Evolutionary conservation across 768 basidiomycete genomes (phyloP), one percentile per base, ranked within the genome.

Genomic region (Paxillus involutus): DNA sequence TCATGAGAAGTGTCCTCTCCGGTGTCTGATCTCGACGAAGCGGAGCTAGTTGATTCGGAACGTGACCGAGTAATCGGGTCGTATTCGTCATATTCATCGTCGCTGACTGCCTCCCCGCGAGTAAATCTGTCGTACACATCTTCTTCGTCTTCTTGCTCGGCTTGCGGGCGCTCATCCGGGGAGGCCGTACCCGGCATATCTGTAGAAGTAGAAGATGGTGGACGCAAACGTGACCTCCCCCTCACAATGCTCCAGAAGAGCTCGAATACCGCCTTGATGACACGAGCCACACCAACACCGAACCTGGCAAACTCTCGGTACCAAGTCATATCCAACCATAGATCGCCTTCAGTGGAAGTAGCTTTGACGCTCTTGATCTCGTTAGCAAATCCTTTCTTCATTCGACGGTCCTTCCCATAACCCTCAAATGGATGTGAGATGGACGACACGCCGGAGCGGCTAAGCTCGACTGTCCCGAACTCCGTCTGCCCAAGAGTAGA

Each of bases 51-150:
- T 24, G 57, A 63, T 43, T 32, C 56, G 26, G 60, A 66, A 48
- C 52, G 61, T 11, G 62, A 67, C 8, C 45, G 65, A 33, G 57
- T 61, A 36, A 43, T 30, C 19, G 65, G 67, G 36, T 61, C 61
- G 47, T 70, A 64, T 52, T 77, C 77, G 14, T 74, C 75, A 14
- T 76, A 76, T 48, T 79, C 79, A 45, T 80, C 79, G 52, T 81
- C 81, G 53, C 71, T 75, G 16, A 82, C 62, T 6, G 63, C 72
- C 49, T 88, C 86, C 11, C 85, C 88, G 14, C 78, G 73, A 56
- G 88, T 69, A 60, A 89, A 89, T 32, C 79, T 73, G 53, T 71
- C 67, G 64, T 88, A 88, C 2, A 79, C 53, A 36, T 76, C 75
- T 26, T 63, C 69, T 5, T 76, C 75, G 21, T 59, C 71, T 42